A percentile compares a stretch with the other conserved stretches of the same genome.
phyloP scores from a whole-genome alignment of 805 yeast species.

The Candida xiaguanensis region DNA sequence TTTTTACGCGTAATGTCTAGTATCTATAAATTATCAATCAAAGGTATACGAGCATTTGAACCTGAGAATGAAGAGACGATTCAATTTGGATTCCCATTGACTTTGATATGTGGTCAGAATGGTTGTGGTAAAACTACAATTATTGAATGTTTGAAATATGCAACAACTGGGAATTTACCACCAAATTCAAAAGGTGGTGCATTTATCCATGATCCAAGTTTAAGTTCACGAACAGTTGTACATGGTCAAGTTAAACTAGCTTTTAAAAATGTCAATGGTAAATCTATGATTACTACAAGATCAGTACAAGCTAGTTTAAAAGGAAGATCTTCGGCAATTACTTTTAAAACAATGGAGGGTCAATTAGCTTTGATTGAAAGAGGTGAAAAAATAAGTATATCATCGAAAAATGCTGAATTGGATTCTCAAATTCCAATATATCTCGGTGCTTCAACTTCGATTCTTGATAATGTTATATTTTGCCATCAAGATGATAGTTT shows the following conservation, averaged over 20 bases:
- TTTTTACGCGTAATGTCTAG: constrained; percentile 28
- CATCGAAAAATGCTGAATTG: constrained; percentile 79
- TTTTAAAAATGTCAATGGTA: constrained; percentile 67
- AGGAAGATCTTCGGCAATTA: constrained; percentile 24
- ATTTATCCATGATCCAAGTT: constrained; percentile 87
- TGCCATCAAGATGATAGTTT: constrained; percentile 96
- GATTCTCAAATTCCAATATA: constrained; percentile 77
- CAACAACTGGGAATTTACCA: constrained; percentile 94
- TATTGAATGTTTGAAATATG: constrained; percentile 89
- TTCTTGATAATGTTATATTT: constrained; percentile 87
- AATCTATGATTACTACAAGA: constrained; percentile 81
- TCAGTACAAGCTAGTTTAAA: constrained; percentile 72
- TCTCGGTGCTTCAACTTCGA: constrained; percentile 84
- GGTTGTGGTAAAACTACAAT: constrained; percentile 97
- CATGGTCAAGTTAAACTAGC: constrained; percentile 89
- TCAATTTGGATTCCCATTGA: constrained; percentile 84
- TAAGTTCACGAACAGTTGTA: constrained; percentile 71
- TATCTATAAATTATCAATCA: constrained; percentile 48
- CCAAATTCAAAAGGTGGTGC: constrained; percentile 97
- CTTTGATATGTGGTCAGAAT: constrained; percentile 91
- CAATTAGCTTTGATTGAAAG: constrained; percentile 64
- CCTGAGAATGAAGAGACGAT: constrained; percentile 82
- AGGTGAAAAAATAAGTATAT: constrained; percentile 70
- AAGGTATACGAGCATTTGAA: constrained; percentile 89
- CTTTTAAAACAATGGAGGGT: constrained; percentile 90